Base-by-base conservation (phyloP, 2,329 filamentous ascomycete species). In the Aspergillus clavatus region DNA sequence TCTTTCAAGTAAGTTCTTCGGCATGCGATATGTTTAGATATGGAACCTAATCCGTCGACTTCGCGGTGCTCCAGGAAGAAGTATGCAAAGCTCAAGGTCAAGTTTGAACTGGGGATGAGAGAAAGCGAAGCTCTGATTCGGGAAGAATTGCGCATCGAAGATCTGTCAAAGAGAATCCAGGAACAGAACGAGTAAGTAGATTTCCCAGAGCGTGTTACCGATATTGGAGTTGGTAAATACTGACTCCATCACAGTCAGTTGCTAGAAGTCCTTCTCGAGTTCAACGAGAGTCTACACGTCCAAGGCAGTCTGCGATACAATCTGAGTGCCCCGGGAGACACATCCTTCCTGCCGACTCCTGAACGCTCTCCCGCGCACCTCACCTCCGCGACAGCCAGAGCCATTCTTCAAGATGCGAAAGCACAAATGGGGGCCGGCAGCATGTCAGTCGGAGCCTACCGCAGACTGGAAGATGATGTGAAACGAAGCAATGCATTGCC, bases 121-220 rank as follows among this genome's bases (percentile, higher is more conserved):
- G 87, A 90, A 27, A 82, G 66, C 46, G 71, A 68, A 43, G 55
- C 52, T n/a, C 56, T 74, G 47, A 89, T 91, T 70, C 81, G 80
- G 56, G 81, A 89, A 53, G 90, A 96, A 69, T 83, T 89, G 62
- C 84, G 86, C 67, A 86, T 90, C 28, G 80, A 86, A 50, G 82
- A 84, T 54, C 86, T 88, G 3, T 87, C 89, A 18, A 89, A 87
- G 66, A 80, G 89, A 42, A 78, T 98, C 49, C 86, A 89, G 45
- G 83, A 94, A 59, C 86, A 96, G 71, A 95, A 95, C 58, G 91
- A 97, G 90, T 95, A 78, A 60, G 84, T 10, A 5, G 18, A 35
- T 4, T 19, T 69, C 27, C 14, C 37, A 31, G n/a, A 3, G 2
- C 22, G 10, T 16, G n/a, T 18, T 33, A 33, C 26, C 21, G 23